Percentiles rank a stretch among this genome's conserved stretches.
Conservation (phyloP, 495 filamentous ascomycete genomes). For the Lophium mytilinum region DNA sequence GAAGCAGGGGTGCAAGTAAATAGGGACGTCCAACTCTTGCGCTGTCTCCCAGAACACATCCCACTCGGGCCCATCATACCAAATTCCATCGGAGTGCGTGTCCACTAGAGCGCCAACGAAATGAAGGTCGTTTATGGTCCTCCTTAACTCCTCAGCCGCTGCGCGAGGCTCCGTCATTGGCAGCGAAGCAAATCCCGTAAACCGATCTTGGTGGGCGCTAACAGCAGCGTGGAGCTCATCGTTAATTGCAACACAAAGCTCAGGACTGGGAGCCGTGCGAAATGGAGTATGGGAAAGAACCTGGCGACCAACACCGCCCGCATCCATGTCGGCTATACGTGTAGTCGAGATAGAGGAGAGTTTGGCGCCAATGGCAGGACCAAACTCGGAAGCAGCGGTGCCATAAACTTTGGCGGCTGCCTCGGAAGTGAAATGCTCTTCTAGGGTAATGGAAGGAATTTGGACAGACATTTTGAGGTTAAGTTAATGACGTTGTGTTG, state of each 20-base stretch:
- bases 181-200: constrained; percentile 18
- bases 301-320: too few relatives aligned
- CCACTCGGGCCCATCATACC: constrained; percentile 19
- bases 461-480: too few relatives aligned
- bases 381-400: too few relatives aligned
- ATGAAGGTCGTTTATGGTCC: constrained; percentile 21
- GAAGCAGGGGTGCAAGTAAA: constrained; percentile 25
- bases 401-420: too few relatives aligned
- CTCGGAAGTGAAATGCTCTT: too few relatives aligned
- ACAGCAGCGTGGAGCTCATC: constrained; percentile 21
- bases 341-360: too few relatives aligned
- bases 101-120: constrained; percentile 23
- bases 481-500: too few relatives aligned
- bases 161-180: constrained; percentile 18
- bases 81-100: constrained; percentile 17
- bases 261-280: too few relatives aligned
- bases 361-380: too few relatives aligned
- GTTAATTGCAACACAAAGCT: neutral
- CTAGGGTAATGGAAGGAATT: too few relatives aligned
- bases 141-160: constrained; percentile 19
- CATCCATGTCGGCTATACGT: too few relatives aligned
- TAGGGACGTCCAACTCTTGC: constrained; percentile 26
- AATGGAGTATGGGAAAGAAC: too few relatives aligned
- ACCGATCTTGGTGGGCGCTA: constrained; percentile 17
- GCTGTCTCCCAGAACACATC: constrained; percentile 21